Conservation (phyloP, 2,329 filamentous ascomycete species). For the Colletotrichum acutatum region DNA sequence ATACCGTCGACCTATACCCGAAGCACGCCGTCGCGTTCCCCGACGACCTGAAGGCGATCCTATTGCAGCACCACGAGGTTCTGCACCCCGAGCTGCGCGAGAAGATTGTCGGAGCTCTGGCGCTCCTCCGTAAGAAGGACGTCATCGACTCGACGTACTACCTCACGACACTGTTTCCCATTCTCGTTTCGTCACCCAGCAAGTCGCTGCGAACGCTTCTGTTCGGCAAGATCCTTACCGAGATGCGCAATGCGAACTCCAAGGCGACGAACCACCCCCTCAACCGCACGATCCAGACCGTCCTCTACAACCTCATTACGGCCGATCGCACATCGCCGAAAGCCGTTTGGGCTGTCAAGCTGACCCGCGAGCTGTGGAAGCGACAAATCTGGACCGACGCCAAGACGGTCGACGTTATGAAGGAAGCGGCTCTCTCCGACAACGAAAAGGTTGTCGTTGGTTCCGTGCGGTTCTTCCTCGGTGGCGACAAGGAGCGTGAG, state of each 20-base stretch:
- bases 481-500: slow-evolving; percentile 94
- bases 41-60: slow-evolving; percentile 81
- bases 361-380: slow-evolving; percentile 96
- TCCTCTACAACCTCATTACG: slow-evolving; percentile 90
- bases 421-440: slow-evolving; percentile 86
- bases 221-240: slow-evolving; percentile 90
- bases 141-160: slow-evolving; percentile 86
- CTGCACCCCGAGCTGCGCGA: slow-evolving; percentile 89
- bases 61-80: slow-evolving; percentile 83
- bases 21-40: slow-evolving; percentile 82
- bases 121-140: slow-evolving; percentile 89
- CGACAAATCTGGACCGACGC: slow-evolving; percentile 95
- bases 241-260: slow-evolving; percentile 87
- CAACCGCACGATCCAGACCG: slow-evolving; percentile 92
- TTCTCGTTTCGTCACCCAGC: slow-evolving; percentile 90
- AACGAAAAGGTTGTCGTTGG: slow-evolving; percentile 93
- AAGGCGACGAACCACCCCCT: slow-evolving; percentile 92
- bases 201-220: slow-evolving; percentile 87
- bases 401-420: slow-evolving; percentile 98
- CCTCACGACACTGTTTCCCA: slow-evolving; percentile 92
- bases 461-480: slow-evolving; percentile 93
- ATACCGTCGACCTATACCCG: slow-evolving; percentile 94
- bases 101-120: slow-evolving; percentile 92
- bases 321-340: slow-evolving; percentile 87
- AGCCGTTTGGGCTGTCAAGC: slow-evolving; percentile 94